Percentiles rank a stretch among this genome's conserved stretches.
Evolutionary conservation across 176 grass and related monocot genomes (phyloP).

Genomic region (Musa beccarii): DNA sequence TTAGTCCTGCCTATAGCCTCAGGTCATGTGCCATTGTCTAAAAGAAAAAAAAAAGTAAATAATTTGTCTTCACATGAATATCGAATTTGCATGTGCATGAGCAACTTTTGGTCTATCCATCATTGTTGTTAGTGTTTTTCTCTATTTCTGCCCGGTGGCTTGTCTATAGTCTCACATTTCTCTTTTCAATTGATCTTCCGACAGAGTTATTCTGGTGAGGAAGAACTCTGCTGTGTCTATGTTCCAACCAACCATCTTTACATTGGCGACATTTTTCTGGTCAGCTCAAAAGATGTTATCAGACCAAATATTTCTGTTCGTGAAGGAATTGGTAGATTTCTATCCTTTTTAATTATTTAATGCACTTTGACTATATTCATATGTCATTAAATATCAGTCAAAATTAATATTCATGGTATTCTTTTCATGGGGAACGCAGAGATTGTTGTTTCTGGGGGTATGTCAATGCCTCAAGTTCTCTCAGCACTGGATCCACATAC

Average conservation of each 20-base stretch:
- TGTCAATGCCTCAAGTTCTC: constrained; percentile 94
- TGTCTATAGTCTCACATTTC: neutral
- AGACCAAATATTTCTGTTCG: constrained; percentile 91
- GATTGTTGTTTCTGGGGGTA: constrained; percentile 91
- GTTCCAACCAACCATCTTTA: constrained; percentile 97
- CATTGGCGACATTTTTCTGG: constrained; percentile 93
- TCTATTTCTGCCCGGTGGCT: neutral
- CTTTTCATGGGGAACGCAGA: constrained; percentile 28
- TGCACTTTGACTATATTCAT: neutral
- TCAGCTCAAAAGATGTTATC: constrained; percentile 88
- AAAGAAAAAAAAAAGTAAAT: neutral
- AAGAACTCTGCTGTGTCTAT: constrained; percentile 92
- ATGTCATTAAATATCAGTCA: neutral
- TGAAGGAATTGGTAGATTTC: constrained; percentile 76
- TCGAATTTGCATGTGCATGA: neutral
- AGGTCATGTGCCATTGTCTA: too few species aligned
- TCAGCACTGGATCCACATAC: constrained; percentile 68
- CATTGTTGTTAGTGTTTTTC: neutral
- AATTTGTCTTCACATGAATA: neutral
- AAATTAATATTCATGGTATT: neutral
- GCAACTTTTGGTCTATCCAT: neutral
- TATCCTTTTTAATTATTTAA: neutral
- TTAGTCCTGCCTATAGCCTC: too few species aligned
- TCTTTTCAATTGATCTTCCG: neutral
- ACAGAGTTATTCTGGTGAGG: constrained; percentile 87